These are phyloP conservation scores for Penicillium silybi DNA, from an alignment of 495 filamentous ascomycete genomes.

Conservation along the genomic window DNA sequence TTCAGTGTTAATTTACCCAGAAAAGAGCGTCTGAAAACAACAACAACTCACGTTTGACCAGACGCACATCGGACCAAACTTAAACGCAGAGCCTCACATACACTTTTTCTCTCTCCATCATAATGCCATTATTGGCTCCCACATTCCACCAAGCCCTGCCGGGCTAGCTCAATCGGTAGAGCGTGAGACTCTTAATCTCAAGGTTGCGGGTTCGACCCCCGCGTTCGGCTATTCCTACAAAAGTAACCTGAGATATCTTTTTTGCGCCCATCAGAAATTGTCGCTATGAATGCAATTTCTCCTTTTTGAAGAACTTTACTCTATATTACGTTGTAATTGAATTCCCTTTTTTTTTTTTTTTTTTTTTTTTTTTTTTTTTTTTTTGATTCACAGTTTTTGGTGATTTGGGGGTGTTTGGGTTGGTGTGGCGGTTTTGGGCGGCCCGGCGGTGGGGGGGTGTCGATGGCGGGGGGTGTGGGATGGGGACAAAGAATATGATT, in stretches of 20 bases:
- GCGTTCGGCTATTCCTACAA: conserved; percentile 48
- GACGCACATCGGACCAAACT: not conserved
- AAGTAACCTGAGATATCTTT: conserved; percentile 15
- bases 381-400: no score
- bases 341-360: no score
- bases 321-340: no score
- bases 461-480: no score
- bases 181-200: conserved; percentile 61
- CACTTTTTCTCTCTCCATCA: no score
- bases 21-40: not conserved
- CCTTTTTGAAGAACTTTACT: not conserved
- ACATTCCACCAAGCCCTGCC: conserved; percentile 22
- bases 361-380: no score
- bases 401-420: no score
- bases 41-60: not conserved
- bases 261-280: not conserved
- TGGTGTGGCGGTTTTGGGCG: no score
- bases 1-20: not conserved
- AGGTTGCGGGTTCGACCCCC: conserved; percentile 58
- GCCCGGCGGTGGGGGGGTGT: no score
- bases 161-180: conserved; percentile 59
- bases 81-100: not conserved
- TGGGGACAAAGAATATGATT: no score
- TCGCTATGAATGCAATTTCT: not conserved
- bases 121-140: no score